Conservation (phyloP, 768 basidiomycete species). For the Rickenella mellea region DNA sequence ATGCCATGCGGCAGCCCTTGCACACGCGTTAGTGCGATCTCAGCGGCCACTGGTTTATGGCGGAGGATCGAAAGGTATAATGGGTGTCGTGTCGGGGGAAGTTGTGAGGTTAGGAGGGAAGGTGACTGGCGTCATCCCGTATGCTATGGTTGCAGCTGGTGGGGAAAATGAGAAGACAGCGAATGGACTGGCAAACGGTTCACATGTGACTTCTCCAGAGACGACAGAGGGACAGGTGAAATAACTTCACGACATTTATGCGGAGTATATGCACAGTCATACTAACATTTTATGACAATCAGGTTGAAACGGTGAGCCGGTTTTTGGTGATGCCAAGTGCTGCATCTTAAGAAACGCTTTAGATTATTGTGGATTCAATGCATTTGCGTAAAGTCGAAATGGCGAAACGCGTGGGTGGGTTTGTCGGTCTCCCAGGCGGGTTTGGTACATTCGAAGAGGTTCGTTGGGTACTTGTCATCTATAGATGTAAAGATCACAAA, state of each 20-base stretch:
- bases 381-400: conserved; percentile 87
- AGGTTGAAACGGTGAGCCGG: conserved; percentile 25
- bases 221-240: conserved; percentile 5
- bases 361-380: conserved; percentile 76
- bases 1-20: conserved; percentile 46
- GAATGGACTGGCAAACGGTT: conserved; percentile 6
- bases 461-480: conserved; percentile 4
- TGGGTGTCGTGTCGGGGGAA: conserved; percentile 71
- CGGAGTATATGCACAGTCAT: conserved; percentile 9
- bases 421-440: conserved; percentile 86
- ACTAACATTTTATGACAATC: conserved; percentile 5
- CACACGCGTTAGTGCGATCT: conserved; percentile 53
- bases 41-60: conserved; percentile 74
- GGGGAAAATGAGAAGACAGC: conserved; percentile 49
- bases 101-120: conserved; percentile 58
- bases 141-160: conserved; percentile 59
- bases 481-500: conserved; percentile 1
- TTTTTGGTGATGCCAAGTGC: neutral
- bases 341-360: too few relatives aligned
- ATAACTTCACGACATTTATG: conserved; percentile 9
- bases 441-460: conserved; percentile 96
- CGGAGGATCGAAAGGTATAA: conserved; percentile 74
- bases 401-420: conserved; percentile 72
- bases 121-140: conserved; percentile 72
- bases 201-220: neutral